Evolutionary conservation across 768 basidiomycete species (phyloP), one percentile per base, ranked within the genome.

Genomic region (Rhodotorula graminis): DNA sequence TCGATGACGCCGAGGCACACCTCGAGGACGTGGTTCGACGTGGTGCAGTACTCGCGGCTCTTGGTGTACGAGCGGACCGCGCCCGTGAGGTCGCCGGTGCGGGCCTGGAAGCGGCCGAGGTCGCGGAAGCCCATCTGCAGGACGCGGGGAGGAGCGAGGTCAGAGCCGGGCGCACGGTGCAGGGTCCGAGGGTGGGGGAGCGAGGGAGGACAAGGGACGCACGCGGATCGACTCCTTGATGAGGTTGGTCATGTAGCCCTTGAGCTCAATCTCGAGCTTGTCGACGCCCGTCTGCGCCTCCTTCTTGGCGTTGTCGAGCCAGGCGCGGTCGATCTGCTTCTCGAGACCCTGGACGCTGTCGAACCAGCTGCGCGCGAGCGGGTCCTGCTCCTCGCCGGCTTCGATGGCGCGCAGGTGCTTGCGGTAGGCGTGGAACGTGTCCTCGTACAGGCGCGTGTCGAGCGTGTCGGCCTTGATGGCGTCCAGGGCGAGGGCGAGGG

Each of bases 171-270:
- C 15, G 42, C 18, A 12, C 11, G 18, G 44, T 46, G 12, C 44
- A 8, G 18, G 11, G 44, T 10, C 25, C 50, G 25, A 11, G 25
- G 9, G 50, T 27, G 15, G 4, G 25, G 31, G 55, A 60, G 46
- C 19, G 12, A 21, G 16, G 18, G 12, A 57, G 31, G 25, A 42
- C 49, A 46, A 25, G 37, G 25, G 33, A 49, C 83, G 70, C 80
- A 95, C 93, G 78, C 95, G 84, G 77, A 96, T 94, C 84, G 91
- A 93, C 85, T 98, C 95, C 82, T 96, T 98, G 84, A 98, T 96
- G 88, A 97, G 89, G 80, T 96, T 98, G 77, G 91, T 93, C 75
- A 88, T 85, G 79, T 97, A 97, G 19, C 90, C 91, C 86, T 93
- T 94, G 79, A 97, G 84, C 80, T 98, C 95, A 11, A 93, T 89